These are phyloP conservation scores for Bipolaris victoriae DNA, from an alignment of 2,329 filamentous ascomycete genomes.

Conservation along the genomic window DNA sequence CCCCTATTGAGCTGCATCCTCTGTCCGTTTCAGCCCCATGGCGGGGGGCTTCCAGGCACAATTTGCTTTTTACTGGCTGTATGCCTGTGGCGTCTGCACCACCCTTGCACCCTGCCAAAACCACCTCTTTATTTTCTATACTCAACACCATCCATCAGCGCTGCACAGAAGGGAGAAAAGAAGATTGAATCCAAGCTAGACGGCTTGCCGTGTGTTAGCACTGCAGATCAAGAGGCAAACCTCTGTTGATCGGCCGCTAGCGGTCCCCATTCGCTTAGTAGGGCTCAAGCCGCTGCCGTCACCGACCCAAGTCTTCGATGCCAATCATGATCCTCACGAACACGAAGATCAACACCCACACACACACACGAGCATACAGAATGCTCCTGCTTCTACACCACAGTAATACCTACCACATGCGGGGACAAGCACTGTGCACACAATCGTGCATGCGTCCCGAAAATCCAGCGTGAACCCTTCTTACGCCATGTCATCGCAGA, in stretches of 20 bases:
- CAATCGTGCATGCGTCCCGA: background rate
- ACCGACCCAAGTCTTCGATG: background rate
- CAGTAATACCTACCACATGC: no score
- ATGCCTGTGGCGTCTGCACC: constrained; percentile 7
- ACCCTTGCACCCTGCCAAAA: background rate
- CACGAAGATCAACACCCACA: background rate
- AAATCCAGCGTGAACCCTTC: background rate
- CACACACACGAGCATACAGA: background rate
- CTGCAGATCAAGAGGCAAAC: constrained; percentile 10
- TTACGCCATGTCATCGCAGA: constrained; percentile 4
- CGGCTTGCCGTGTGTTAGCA: constrained; percentile 7
- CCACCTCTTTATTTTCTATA: background rate
- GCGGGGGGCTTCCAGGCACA: constrained; percentile 1
- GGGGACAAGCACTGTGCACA: constrained; percentile 3
- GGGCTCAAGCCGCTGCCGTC: constrained; percentile 8
- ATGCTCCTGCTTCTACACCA: background rate
- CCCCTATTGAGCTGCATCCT: constrained; percentile 12
- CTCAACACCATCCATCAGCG: background rate
- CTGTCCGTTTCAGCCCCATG: constrained; percentile 15
- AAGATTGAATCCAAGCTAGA: background rate
- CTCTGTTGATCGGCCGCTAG: constrained; percentile 12
- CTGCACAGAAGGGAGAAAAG: background rate
- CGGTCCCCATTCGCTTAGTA: constrained; percentile 1
- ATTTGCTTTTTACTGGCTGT: constrained; percentile 10
- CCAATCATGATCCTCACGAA: background rate